phyloP scores from a whole-genome alignment of 495 filamentous ascomycete species.

The Pyronema domesticum region DNA sequence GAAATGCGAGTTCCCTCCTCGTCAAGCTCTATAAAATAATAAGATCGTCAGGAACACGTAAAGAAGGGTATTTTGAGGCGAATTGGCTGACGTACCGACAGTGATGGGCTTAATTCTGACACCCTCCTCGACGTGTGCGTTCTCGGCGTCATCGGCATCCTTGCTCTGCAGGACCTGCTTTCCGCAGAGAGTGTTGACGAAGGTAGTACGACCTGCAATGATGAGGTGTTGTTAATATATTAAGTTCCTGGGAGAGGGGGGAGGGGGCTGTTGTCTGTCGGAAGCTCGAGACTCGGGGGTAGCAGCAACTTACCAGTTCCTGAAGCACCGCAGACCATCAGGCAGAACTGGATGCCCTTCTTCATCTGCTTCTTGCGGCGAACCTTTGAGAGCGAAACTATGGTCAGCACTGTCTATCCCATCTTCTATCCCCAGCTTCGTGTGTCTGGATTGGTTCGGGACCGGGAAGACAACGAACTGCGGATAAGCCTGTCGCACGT shows the following conservation, averaged over 20 bases:
- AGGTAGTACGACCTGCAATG: conserved; percentile 73
- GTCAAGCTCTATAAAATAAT: conserved; percentile 53
- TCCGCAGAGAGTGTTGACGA: conserved; percentile 97
- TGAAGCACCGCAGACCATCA: conserved; percentile 99
- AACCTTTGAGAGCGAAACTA: conserved; percentile 38
- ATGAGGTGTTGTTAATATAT: conserved; percentile 18
- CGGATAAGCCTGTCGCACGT: not conserved
- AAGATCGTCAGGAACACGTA: conserved; percentile 2
- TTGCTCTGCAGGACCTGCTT: conserved; percentile 76
- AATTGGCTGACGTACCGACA: conserved; percentile 50
- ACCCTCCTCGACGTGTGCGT: conserved; percentile 85
- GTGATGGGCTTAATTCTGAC: conserved; percentile 97
- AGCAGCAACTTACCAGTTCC: conserved; percentile 60
- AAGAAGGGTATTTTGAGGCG: not conserved
- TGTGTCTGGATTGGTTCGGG: not conserved
- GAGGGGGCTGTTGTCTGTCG: not conserved
- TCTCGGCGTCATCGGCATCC: conserved; percentile 72
- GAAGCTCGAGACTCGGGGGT: conserved; percentile 1
- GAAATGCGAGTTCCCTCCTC: conserved; percentile 97
- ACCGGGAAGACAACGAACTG: not conserved
- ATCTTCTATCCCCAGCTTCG: not conserved
- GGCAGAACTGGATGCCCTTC: conserved; percentile 99
- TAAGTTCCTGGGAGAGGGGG: conserved; percentile 4
- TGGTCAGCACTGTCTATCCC: conserved; percentile 4
- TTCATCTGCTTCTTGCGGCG: conserved; percentile 99